Base-by-base conservation (phyloP, 768 basidiomycete genomes). In the Leccinum barrowsii region DNA sequence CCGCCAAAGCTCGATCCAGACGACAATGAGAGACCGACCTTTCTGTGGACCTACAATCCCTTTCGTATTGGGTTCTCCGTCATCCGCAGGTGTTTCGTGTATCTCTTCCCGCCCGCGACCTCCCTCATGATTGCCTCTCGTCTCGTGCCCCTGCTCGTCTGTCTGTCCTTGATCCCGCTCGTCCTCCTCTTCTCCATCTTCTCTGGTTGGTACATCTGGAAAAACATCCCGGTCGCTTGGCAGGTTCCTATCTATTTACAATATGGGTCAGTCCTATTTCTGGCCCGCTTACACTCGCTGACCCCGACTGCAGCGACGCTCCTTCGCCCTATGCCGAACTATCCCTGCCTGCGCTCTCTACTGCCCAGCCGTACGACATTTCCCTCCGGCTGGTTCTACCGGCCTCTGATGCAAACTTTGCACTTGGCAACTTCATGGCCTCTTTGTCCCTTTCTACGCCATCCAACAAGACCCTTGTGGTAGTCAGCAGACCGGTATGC, bases 361-460 rank as follows among this genome's bases (percentile, higher is more conserved):
- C 81, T 17, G 74, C 79, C 37, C 91, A 92, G 61, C 82, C 82
- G n/a, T 94, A 93, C 57, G 85, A 91, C 61, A 76, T 94, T 52
- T 85, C 84, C 47, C 73, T 93, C 15, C 81, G 83, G 54, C 75
- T 94, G 15, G 70, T 75, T 28, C 76, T 93, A 7, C 92, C 92
- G 11, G 77, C 82, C 4, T 80, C 81, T 17, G 83, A 85, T 58
- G 71, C 85, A 21, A 93, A 91, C 73, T 76, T 82, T 64, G 85
- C 77, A 4, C 82, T 94, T 3, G 92, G 92, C 44, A 94, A 94
- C 70, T 94, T 93, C 72, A 94, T 94, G 92, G 76, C 84, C 5
- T 80, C 77, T 47, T 68, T 93, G 35, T 84, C 80, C 1, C 72
- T 94, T 26, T 76, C 75, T 3, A 85, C 85, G 0, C 63, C 77